Percentiles rank a stretch among this genome's conserved stretches.
Evolutionary conservation across 768 basidiomycete species (phyloP).

Genomic region (Lentinula edodes): DNA sequence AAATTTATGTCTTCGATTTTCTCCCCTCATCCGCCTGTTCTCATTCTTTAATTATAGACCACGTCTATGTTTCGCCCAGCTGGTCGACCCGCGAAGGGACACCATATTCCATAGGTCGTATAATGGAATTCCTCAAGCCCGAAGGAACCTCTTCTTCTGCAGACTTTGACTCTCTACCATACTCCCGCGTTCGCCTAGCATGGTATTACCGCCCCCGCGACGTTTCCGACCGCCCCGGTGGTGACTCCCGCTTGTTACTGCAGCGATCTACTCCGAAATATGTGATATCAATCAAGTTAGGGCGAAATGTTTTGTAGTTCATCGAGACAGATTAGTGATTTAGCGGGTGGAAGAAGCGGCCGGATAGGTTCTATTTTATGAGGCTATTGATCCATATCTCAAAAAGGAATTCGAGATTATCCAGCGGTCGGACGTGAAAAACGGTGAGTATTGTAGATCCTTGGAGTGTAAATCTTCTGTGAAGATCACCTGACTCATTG

Average conservation of each 20-base stretch:
- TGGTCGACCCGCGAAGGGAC: constrained; percentile 92
- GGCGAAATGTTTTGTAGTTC: constrained; percentile 88
- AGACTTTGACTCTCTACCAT: constrained; percentile 61
- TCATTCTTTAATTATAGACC: constrained; percentile 51
- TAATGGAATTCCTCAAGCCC: constrained; percentile 93
- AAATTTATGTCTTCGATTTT: constrained; percentile 21
- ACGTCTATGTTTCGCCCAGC: constrained; percentile 93
- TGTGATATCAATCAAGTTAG: constrained; percentile 93
- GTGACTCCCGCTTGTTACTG: constrained; percentile 87
- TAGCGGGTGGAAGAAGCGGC: constrained; percentile 89
- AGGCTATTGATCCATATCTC: constrained; percentile 94
- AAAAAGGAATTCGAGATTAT: constrained; percentile 98
- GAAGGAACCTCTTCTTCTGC: constrained; percentile 54
- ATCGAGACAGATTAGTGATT: constrained; percentile 91
- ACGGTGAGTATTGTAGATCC: constrained; percentile 55
- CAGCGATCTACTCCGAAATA: constrained; percentile 94
- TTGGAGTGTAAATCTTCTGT: not conserved
- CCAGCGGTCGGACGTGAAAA: constrained; percentile 77
- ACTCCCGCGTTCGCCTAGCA: constrained; percentile 83
- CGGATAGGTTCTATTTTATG: constrained; percentile 95
- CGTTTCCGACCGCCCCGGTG: constrained; percentile 86
- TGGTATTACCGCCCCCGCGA: constrained; percentile 98
- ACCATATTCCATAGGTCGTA: constrained; percentile 91
- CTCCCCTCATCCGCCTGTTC: not conserved
- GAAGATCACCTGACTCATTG: not conserved